phyloP scores from a whole-genome alignment of 1,139 yeast genomes.

The Zygosaccharomyces pseudobailii region DNA sequence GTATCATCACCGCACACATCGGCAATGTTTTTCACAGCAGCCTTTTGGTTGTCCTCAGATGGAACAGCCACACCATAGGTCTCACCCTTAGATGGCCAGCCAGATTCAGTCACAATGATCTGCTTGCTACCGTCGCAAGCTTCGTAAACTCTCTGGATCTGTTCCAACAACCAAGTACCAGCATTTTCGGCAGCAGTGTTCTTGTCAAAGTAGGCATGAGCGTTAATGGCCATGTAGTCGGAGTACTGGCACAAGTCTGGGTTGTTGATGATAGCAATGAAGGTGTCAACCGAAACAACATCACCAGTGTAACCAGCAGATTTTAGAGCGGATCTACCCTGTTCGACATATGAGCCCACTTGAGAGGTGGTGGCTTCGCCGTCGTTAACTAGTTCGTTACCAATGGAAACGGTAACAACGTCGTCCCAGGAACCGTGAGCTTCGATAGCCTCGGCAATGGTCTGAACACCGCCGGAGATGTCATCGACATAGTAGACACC shows the following conservation, averaged over 20 bases:
- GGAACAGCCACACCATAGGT: slow-evolving; percentile 66
- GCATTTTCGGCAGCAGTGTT: slow-evolving; percentile 58
- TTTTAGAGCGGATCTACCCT: slow-evolving; percentile 57
- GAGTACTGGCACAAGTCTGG: slow-evolving; percentile 66
- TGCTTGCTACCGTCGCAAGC: slow-evolving; percentile 59
- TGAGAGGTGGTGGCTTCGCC: slow-evolving; percentile 59
- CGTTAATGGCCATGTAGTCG: slow-evolving; percentile 77
- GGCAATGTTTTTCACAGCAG: slow-evolving; percentile 55
- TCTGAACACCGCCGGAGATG: slow-evolving; percentile 47
- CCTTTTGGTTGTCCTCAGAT: slow-evolving; percentile 54
- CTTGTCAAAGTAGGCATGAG: slow-evolving; percentile 79
- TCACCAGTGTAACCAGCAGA: slow-evolving; percentile 65
- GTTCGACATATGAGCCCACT: slow-evolving; percentile 48
- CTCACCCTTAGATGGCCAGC: slow-evolving; percentile 76
- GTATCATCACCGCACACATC: slow-evolving; percentile 51
- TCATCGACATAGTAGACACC: slow-evolving; percentile 61
- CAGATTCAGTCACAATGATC: slow-evolving; percentile 67
- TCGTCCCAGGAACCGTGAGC: slow-evolving; percentile 63
- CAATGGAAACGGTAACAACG: slow-evolving; percentile 68
- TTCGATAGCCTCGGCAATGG: slow-evolving; percentile 52
- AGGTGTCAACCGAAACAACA: slow-evolving; percentile 75
- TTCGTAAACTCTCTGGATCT: slow-evolving; percentile 60
- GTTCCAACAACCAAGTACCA: slow-evolving; percentile 65
- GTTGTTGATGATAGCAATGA: slow-evolving; percentile 66
- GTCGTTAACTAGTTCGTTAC: slow-evolving; percentile 73